Evolutionary conservation across 768 basidiomycete genomes (phyloP).

Genomic region (Dendrothele bispora): DNA sequence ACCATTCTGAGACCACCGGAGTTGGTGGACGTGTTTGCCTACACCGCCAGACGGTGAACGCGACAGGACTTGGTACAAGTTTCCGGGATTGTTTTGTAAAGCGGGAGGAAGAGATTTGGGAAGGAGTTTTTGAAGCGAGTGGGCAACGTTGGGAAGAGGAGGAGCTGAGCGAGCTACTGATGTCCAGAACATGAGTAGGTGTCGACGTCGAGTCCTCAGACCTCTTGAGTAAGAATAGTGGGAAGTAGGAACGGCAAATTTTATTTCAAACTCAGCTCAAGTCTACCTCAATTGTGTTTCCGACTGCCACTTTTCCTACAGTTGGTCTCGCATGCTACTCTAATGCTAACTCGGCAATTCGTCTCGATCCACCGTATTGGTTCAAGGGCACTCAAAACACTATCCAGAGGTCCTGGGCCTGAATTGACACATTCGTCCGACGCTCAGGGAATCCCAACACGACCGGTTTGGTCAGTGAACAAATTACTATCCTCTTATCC

Average conservation of each 20-base stretch:
- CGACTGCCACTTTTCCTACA: conserved; percentile 14
- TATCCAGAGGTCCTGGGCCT: conserved; percentile 9
- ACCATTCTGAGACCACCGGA: conserved; percentile 69
- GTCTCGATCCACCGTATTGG: not conserved
- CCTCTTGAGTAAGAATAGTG: too few relatives aligned
- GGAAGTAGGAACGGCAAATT: too few relatives aligned
- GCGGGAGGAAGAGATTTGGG: conserved; percentile 59
- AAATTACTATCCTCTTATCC: conserved; percentile 78
- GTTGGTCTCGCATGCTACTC: conserved; percentile 3
- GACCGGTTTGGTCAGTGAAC: conserved; percentile 81
- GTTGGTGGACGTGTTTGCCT: conserved; percentile 69
- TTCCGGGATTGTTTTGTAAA: conserved; percentile 56
- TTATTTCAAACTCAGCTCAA: conserved; percentile 24
- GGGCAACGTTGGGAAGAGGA: conserved; percentile 22
- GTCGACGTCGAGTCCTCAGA: not conserved
- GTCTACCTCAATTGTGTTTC: conserved; percentile 22
- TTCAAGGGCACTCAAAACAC: conserved; percentile 6
- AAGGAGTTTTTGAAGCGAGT: conserved; percentile 56
- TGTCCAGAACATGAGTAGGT: conserved; percentile 35
- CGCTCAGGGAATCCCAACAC: conserved; percentile 59
- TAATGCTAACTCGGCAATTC: conserved; percentile 6
- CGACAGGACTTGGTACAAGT: conserved; percentile 72
- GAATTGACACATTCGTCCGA: too few relatives aligned
- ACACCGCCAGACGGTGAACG: conserved; percentile 66
- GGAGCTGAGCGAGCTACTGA: conserved; percentile 21